phyloP scores from a whole-genome alignment of 2,329 filamentous ascomycete genomes.

The Neonectria faginata region DNA sequence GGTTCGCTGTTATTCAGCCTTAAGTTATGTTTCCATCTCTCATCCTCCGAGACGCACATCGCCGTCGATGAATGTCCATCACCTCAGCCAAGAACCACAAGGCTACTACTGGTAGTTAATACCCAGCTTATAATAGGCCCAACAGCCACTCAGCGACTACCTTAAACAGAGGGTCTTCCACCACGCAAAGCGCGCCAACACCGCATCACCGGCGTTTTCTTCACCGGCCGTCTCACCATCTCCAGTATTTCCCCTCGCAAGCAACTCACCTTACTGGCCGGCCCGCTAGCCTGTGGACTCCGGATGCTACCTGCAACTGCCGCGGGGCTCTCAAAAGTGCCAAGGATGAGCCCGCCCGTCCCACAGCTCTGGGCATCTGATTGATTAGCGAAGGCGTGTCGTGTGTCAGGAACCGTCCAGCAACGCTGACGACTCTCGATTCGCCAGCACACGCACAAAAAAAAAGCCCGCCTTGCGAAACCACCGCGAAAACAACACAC shows the following conservation, averaged over 20 bases:
- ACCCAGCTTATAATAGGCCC: not conserved
- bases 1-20: not conserved
- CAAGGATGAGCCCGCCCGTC: slow-evolving; percentile 5
- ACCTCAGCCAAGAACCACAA: not conserved
- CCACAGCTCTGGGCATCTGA: slow-evolving; percentile 26
- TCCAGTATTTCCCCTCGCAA: not conserved
- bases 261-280: slow-evolving; percentile 16
- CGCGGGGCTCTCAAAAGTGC: slow-evolving; percentile 17
- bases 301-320: slow-evolving; percentile 14
- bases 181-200: slow-evolving; percentile 16
- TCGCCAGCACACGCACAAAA: slow-evolving; percentile 3
- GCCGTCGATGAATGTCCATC: not conserved
- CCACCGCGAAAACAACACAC: not conserved
- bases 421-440: slow-evolving; percentile 9
- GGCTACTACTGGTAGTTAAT: not conserved
- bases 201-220: slow-evolving; percentile 13
- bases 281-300: slow-evolving; percentile 19
- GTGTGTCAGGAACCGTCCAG: slow-evolving; percentile 7
- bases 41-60: not conserved
- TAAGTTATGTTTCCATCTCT: not conserved
- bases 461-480: not conserved
- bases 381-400: slow-evolving; percentile 13
- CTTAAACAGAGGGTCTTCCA: not conserved
- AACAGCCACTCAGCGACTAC: not conserved
- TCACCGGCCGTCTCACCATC: slow-evolving; percentile 8